These are phyloP conservation scores for Lotus japonicus DNA, from an alignment of 306 rosid genomes.

Conservation along the genomic window DNA sequence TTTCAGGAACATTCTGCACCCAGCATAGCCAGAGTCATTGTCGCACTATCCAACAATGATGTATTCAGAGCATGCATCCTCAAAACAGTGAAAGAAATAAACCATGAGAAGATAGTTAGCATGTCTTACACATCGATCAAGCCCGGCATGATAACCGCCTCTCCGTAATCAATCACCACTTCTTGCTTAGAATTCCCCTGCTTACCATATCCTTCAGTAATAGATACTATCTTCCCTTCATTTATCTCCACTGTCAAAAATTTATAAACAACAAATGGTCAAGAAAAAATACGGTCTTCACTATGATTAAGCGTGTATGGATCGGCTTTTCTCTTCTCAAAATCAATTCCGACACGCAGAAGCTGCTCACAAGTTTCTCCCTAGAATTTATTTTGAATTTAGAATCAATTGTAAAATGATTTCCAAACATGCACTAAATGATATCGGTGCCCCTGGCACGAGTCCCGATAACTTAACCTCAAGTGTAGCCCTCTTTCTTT, in stretches of 20 bases:
- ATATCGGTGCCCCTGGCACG: background rate
- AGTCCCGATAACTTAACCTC: background rate
- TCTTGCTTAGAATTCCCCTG: conserved; percentile 29
- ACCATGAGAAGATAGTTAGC: background rate
- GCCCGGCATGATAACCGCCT: conserved; percentile 92
- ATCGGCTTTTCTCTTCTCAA: no score
- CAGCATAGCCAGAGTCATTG: background rate
- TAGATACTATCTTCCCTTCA: conserved; percentile 59
- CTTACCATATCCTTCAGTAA: conserved; percentile 51
- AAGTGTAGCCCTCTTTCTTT: background rate
- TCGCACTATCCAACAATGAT: background rate
- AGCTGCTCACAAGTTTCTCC: no score
- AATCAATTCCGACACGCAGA: no score
- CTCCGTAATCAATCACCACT: conserved; percentile 62
- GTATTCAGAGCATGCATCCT: background rate
- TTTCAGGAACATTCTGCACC: no score
- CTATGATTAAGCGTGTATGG: background rate
- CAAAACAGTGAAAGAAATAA: conserved; percentile 2
- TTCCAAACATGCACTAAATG: background rate
- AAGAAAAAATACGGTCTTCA: background rate
- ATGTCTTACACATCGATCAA: conserved; percentile 79
- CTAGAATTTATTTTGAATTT: no score
- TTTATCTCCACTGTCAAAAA: conserved; percentile 68
- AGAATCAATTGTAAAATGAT: no score
- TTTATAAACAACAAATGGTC: conserved; percentile 9